phyloP scores from a whole-genome alignment of 495 filamentous ascomycete genomes.

The Trichoderma gamsii region DNA sequence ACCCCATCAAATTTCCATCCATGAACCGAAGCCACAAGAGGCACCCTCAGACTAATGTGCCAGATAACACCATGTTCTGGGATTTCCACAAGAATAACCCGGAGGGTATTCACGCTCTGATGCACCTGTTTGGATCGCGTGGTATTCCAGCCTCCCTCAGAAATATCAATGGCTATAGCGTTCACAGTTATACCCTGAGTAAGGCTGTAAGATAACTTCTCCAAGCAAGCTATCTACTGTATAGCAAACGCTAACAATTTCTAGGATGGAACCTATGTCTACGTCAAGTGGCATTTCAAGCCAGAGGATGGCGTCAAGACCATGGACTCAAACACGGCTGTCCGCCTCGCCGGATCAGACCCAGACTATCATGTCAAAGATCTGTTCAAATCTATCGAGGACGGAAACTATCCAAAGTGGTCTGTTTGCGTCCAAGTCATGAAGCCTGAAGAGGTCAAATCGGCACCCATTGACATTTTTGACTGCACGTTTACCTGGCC shows the following conservation, averaged over 20 bases:
- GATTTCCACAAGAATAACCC: slow-evolving; percentile 66
- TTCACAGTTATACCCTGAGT: slow-evolving; percentile 37
- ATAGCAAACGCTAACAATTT: neutral
- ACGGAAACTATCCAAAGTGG: slow-evolving; percentile 61
- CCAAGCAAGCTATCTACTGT: neutral
- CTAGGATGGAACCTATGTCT: slow-evolving; percentile 31
- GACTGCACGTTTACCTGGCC: slow-evolving; percentile 81
- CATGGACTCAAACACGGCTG: slow-evolving; percentile 57
- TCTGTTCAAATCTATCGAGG: slow-evolving; percentile 61
- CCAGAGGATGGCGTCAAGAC: slow-evolving; percentile 66
- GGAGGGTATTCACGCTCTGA: slow-evolving; percentile 62
- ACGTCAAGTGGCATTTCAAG: slow-evolving; percentile 45
- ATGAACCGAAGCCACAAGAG: slow-evolving; percentile 60
- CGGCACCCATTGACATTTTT: slow-evolving; percentile 59
- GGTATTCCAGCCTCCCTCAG: slow-evolving; percentile 62
- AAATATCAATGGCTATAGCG: slow-evolving; percentile 58
- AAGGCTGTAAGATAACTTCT: slow-evolving; percentile 26
- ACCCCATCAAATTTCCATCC: slow-evolving; percentile 62
- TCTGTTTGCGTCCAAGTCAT: slow-evolving; percentile 67
- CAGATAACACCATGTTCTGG: slow-evolving; percentile 68
- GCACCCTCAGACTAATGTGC: slow-evolving; percentile 49
- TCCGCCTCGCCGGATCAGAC: slow-evolving; percentile 53
- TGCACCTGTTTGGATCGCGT: slow-evolving; percentile 68
- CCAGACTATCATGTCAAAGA: slow-evolving; percentile 68
- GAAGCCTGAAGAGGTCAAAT: slow-evolving; percentile 61